These are phyloP conservation scores for Alternaria tenuissima DNA, from an alignment of 2,329 filamentous ascomycete genomes.

Conservation along the genomic window DNA sequence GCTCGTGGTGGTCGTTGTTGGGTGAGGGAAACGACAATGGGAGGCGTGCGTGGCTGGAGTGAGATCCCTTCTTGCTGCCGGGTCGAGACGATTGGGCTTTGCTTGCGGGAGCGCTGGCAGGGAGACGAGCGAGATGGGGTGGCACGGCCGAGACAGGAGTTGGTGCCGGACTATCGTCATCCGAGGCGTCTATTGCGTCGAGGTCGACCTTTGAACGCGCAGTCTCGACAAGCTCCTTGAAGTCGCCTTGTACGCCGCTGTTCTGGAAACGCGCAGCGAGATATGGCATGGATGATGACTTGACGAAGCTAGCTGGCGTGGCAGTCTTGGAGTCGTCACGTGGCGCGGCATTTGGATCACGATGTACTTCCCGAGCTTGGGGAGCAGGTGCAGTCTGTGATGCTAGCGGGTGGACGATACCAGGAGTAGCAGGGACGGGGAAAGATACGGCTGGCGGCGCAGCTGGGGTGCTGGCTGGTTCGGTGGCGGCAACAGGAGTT, in stretches of 20 bases:
- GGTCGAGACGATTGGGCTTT: constrained; percentile 42
- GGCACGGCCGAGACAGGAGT: constrained; percentile 40
- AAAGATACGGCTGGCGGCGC: constrained; percentile 42
- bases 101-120: constrained; percentile 39
- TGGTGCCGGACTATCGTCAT: constrained; percentile 45
- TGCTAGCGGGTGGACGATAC: constrained; percentile 48
- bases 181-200: constrained; percentile 45
- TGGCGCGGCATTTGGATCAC: constrained; percentile 33
- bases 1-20: constrained; percentile 40
- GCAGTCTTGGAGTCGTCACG: constrained; percentile 26
- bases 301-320: constrained; percentile 40
- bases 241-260: constrained; percentile 52
- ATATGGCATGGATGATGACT: constrained; percentile 53
- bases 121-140: constrained; percentile 45
- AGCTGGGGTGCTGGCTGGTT: constrained; percentile 39
- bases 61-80: constrained; percentile 45
- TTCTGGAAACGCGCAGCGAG: constrained; percentile 53
- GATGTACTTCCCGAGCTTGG: constrained; percentile 44
- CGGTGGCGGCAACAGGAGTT: constrained; percentile 44
- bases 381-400: constrained; percentile 36
- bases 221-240: constrained; percentile 48
- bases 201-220: constrained; percentile 49
- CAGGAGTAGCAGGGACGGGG: constrained; percentile 37
- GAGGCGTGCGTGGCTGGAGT: constrained; percentile 39
- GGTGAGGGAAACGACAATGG: constrained; percentile 43